Evolutionary conservation across 345 rosid species (phyloP).

Genomic region (Gossypium australe): DNA sequence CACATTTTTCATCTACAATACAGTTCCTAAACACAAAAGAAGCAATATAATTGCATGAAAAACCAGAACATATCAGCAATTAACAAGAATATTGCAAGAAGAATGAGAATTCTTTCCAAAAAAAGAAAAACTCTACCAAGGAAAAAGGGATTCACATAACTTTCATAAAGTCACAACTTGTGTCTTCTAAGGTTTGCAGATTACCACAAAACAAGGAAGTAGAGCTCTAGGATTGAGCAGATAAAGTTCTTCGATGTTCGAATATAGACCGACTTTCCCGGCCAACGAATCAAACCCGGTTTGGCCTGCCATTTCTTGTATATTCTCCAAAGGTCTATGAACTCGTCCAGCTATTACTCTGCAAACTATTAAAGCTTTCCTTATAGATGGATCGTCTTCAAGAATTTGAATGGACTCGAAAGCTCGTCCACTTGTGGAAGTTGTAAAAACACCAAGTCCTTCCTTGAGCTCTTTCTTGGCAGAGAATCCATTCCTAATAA

Average conservation of each 20-base stretch:
- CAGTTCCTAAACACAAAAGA: conserved; percentile 12
- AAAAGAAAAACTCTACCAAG: conserved; percentile 12
- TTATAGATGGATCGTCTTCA: conserved; percentile 38
- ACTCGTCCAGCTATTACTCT: conserved; percentile 97
- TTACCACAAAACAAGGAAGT: conserved; percentile 85
- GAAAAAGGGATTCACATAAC: conserved; percentile 19
- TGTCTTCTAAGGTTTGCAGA: conserved; percentile 64
- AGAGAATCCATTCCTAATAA: conserved; percentile 73
- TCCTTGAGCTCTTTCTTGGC: conserved; percentile 68
- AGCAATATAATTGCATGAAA: conserved; percentile 18
- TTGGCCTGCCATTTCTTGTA: conserved; percentile 72
- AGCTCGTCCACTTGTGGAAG: conserved; percentile 93
- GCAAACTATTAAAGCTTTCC: conserved; percentile 92
- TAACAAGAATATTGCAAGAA: conserved; percentile 9
- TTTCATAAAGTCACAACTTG: not conserved
- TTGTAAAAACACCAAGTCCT: conserved; percentile 88
- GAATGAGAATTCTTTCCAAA: conserved; percentile 22
- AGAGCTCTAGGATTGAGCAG: conserved; percentile 90
- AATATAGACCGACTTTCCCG: conserved; percentile 87
- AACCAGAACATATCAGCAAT: conserved; percentile 18
- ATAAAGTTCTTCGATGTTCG: conserved; percentile 93
- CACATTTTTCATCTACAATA: conserved; percentile 7
- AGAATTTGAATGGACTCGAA: conserved; percentile 51
- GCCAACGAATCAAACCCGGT: conserved; percentile 94
- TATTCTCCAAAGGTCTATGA: conserved; percentile 84